Percentiles rank a stretch among this genome's conserved stretches.
Conservation (phyloP, 1,139 yeast species). For the Pichia sp. region DNA sequence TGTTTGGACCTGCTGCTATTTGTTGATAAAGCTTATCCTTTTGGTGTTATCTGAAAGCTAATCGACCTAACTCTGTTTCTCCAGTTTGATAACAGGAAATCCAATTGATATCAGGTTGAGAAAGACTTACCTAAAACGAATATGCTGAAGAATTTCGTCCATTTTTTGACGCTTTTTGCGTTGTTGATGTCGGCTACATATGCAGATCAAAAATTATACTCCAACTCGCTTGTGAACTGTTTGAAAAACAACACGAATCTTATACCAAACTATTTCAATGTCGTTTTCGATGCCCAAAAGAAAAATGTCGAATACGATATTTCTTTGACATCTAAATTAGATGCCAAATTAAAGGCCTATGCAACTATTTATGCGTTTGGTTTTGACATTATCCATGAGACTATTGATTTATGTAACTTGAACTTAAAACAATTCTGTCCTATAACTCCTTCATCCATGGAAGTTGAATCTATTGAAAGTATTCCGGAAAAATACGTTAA, state of each 20-base stretch:
- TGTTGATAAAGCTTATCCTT: no score
- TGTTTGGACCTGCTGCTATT: no score
- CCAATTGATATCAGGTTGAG: no score
- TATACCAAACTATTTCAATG: constrained; percentile 58
- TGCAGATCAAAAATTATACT: constrained; percentile 30
- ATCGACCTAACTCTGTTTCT: no score
- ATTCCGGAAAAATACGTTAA: constrained; percentile 37
- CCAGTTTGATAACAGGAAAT: no score
- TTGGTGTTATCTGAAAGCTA: no score
- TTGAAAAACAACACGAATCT: constrained; percentile 54
- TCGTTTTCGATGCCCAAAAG: constrained; percentile 59
- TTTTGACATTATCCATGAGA: constrained; percentile 46
- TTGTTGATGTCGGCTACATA: not conserved
- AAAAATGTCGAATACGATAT: constrained; percentile 51
- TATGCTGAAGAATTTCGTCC: no score
- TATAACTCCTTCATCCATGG: constrained; percentile 59
- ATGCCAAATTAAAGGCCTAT: constrained; percentile 49
- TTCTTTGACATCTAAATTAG: constrained; percentile 53
- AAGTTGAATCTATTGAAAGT: constrained; percentile 57
- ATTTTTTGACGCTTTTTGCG: not conserved
- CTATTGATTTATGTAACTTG: constrained; percentile 47
- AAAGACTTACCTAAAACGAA: no score
- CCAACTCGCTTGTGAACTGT: constrained; percentile 68
- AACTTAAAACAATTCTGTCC: constrained; percentile 82
- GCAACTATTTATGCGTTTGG: constrained; percentile 72